Evolutionary conservation across 2,329 filamentous ascomycete species (phyloP).

Genomic region (Penicillium glabrum): DNA sequence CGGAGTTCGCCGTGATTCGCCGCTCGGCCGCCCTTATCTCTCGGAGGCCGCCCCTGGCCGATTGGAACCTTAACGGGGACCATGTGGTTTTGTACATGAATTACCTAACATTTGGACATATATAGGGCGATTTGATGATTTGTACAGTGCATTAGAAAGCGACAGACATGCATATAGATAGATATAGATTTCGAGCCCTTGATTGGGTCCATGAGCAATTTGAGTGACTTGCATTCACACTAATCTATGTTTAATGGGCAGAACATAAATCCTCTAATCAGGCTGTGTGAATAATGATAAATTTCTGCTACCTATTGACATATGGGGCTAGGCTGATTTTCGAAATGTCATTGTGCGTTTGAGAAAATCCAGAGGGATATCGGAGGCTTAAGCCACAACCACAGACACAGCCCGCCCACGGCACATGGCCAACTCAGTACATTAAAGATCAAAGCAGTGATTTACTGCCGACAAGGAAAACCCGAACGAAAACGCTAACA

Average conservation of each 20-base stretch:
- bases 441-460: neutral
- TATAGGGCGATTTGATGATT: neutral
- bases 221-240: neutral
- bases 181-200: neutral
- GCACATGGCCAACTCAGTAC: neutral
- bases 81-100: neutral
- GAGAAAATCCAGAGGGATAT: neutral
- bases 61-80: neutral
- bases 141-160: neutral
- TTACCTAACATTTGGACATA: conserved; percentile 3
- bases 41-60: conserved; percentile 8
- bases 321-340: neutral
- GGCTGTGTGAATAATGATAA: too few relatives aligned
- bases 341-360: neutral
- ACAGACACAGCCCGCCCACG: conserved; percentile 1
- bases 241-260: neutral
- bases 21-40: neutral
- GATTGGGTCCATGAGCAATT: neutral
- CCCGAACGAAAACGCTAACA: conserved; percentile 8
- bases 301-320: neutral
- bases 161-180: neutral
- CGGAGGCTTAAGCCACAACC: neutral
- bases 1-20: conserved; percentile 13
- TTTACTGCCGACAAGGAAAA: conserved; percentile 1
- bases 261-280: neutral